Base-by-base conservation (phyloP, 2,329 filamentous ascomycete genomes). In the Pestalotiopsis sp. region DNA sequence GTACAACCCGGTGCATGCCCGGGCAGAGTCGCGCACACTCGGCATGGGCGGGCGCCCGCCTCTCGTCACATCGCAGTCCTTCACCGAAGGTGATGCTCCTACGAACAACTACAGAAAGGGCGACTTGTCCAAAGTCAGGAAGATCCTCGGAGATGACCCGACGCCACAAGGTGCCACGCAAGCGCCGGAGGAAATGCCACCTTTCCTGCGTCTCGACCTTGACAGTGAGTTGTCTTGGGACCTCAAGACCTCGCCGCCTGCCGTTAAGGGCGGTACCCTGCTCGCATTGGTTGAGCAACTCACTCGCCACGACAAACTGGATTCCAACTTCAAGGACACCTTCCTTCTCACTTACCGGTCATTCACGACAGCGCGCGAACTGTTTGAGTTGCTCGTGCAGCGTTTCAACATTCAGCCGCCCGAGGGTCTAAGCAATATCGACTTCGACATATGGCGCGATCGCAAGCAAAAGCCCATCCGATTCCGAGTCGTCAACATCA, bases 321-420 rank as follows among this genome's bases (percentile, higher is more conserved):
- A 98, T 77, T 94, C 95, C 3, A 95, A 89, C 71, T 98, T 98
- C 83, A 98, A 98, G 84, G 97, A 95, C 76, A 99, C 96, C 0
- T 99, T 99, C 85, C 89, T 99, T 17, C 88, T 99, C 49, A 99
- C 96, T 1, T 99, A 99, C 79, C 89, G 93, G 71, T 99, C 96
- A 0, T 99, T 99, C 77, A 98, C 96, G 0, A 90, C 91, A 2
- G 96, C 95, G 0, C 86, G 92, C 5, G 96, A 98, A 80, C 85
- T 99, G 0, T 98, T 98, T 76, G 94, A 98, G 80, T 88, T 97
- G 78, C 85, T 99, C 7, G 94, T 98, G 11, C 93, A 94, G 79
- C 89, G 96, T 66, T 99, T 98, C 83, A 93, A 91, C 72, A 93
- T 97, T 65, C 95, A 98, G 76, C 95, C 96, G 23, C 95, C 95